These are phyloP conservation scores for Durusdinium trenchii DNA, from an alignment of 73 alveolate species.

Conservation along the genomic window DNA sequence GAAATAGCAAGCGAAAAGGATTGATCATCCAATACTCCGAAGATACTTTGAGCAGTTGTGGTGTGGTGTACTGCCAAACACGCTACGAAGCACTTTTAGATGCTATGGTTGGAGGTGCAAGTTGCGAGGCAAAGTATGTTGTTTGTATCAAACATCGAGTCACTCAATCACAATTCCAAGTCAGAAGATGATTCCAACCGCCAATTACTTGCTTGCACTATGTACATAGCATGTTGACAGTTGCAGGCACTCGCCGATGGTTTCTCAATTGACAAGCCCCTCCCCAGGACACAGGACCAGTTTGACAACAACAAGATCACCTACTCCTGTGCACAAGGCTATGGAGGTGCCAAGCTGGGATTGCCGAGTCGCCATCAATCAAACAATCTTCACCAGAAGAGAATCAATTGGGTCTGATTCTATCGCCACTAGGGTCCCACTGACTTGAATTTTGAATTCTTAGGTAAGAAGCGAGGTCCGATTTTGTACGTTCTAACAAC, in stretches of 20 bases:
- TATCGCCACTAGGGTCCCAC: background rate
- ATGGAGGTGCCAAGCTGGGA: slow-evolving; percentile 69
- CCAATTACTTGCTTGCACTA: too few species aligned
- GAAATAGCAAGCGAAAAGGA: background rate
- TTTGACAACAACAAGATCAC: slow-evolving; percentile 47
- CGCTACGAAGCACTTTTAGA: too few species aligned
- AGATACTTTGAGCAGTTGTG: background rate
- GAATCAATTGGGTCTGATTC: background rate
- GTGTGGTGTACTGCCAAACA: background rate
- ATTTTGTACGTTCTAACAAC: too few species aligned
- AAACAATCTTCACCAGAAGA: background rate
- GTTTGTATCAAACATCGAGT: too few species aligned
- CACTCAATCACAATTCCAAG: too few species aligned
- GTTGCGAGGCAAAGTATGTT: too few species aligned
- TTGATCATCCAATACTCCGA: background rate
- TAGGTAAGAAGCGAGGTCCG: background rate
- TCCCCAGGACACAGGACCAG: slow-evolving; percentile 60
- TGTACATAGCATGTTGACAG: too few species aligned
- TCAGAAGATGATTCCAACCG: too few species aligned
- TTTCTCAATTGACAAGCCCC: too few species aligned
- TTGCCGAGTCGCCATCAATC: background rate
- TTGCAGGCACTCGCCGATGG: too few species aligned
- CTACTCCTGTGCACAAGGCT: slow-evolving; percentile 74
- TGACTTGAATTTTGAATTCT: background rate
- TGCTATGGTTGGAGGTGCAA: too few species aligned